These are phyloP conservation scores for Cyclanthera cordifolia DNA, from an alignment of 306 rosid species.

Conservation along the genomic window DNA sequence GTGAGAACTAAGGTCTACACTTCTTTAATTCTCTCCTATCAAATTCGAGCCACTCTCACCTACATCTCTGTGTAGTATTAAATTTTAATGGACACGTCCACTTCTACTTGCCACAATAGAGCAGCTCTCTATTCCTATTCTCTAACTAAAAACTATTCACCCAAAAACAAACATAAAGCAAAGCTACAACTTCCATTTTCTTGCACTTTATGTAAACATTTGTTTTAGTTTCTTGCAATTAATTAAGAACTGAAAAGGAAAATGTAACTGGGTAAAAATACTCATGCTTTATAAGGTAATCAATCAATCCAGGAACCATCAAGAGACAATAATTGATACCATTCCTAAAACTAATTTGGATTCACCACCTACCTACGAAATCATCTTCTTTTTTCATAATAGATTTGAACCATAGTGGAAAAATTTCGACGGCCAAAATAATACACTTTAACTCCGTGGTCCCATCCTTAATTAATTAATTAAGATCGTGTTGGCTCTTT, in stretches of 20 bases:
- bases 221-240: neutral
- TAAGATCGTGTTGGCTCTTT: neutral
- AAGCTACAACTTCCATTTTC: neutral
- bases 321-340: neutral
- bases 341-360: neutral
- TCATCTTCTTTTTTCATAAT: neutral
- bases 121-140: neutral
- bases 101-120: neutral
- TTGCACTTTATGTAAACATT: neutral
- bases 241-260: neutral
- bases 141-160: neutral
- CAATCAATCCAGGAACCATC: neutral
- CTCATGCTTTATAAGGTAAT: neutral
- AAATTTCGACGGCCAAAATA: neutral
- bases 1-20: neutral
- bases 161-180: neutral
- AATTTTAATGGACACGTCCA: slow-evolving; percentile 3
- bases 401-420: slow-evolving; percentile 7
- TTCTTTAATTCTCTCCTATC: slow-evolving; percentile 11
- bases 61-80: neutral
- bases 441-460: neutral
- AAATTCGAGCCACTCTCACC: slow-evolving; percentile 2
- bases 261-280: neutral
- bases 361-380: neutral
- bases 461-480: neutral